A percentile compares a stretch with the other conserved stretches of the same genome.
Evolutionary conservation across 2,329 filamentous ascomycete genomes (phyloP).

Genomic region (Tolypocladium album): DNA sequence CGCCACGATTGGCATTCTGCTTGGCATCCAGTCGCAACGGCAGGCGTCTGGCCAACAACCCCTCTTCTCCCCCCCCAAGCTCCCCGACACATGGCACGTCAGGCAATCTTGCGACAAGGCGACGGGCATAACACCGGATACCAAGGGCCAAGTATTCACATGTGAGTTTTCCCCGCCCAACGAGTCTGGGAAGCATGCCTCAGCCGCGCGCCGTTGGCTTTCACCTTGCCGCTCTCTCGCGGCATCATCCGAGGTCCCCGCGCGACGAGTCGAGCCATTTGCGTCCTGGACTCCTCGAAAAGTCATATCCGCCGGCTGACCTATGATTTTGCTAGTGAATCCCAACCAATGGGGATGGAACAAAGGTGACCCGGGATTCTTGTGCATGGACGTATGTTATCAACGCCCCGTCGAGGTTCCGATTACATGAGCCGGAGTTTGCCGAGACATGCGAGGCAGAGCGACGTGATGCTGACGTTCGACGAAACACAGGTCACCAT

Average conservation of each 20-base stretch:
- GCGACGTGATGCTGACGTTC: not conserved
- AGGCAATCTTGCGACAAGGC: constrained; percentile 33
- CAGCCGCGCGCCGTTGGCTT: not conserved
- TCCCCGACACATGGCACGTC: too few relatives aligned
- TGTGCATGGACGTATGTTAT: constrained; percentile 42
- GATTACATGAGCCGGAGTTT: not conserved
- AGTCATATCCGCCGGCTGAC: constrained; percentile 1
- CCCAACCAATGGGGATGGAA: constrained; percentile 44
- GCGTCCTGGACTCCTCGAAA: not conserved
- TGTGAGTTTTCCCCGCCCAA: constrained; percentile 23
- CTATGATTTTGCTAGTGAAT: constrained; percentile 28
- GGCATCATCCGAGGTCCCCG: too few relatives aligned
- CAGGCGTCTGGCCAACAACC: constrained; percentile 29
- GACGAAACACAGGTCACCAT: constrained; percentile 28
- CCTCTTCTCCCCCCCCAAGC: constrained; percentile 23
- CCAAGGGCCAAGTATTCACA: constrained; percentile 33
- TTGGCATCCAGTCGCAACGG: constrained; percentile 36
- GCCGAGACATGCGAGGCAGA: not conserved
- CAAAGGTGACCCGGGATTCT: constrained; percentile 21
- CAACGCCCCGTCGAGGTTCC: not conserved
- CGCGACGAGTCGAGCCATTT: not conserved
- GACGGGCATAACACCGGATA: constrained; percentile 32
- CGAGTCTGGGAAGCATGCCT: not conserved
- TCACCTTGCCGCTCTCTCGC: too few relatives aligned
- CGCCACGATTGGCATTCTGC: constrained; percentile 35